These are phyloP conservation scores for Stereocaulon alpinum DNA, from an alignment of 495 filamentous ascomycete genomes.

Conservation along the genomic window DNA sequence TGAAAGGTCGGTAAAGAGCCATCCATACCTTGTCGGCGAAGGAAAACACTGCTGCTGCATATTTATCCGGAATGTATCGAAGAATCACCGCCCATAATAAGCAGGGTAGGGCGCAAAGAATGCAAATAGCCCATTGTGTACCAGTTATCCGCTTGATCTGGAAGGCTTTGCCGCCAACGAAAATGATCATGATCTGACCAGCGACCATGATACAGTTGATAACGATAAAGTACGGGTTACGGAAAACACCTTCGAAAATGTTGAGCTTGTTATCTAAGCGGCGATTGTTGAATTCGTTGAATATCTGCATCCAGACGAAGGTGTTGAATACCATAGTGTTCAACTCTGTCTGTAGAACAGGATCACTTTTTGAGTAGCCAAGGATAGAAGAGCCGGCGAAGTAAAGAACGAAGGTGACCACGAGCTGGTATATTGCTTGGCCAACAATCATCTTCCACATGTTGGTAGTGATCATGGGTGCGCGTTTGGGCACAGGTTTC, in stretches of 20 bases:
- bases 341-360: constrained; percentile 38
- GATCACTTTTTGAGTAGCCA: constrained; percentile 34
- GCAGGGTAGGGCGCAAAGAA: constrained; percentile 60
- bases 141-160: constrained; percentile 56
- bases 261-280: constrained; percentile 83
- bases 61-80: constrained; percentile 53
- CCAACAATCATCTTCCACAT: constrained; percentile 98
- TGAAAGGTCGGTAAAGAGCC: constrained; percentile 13
- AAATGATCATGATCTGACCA: constrained; percentile 72
- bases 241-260: constrained; percentile 70
- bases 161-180: constrained; percentile 64
- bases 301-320: constrained; percentile 95
- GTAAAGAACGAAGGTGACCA: constrained; percentile 67
- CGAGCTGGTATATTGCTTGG: constrained; percentile 73
- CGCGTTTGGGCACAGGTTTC: constrained; percentile 70
- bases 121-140: constrained; percentile 65
- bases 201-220: constrained; percentile 74
- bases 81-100: constrained; percentile 65
- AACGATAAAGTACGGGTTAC: constrained; percentile 73
- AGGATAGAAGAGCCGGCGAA: constrained; percentile 58
- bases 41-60: constrained; percentile 36
- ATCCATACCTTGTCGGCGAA: constrained; percentile 19
- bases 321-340: constrained; percentile 82
- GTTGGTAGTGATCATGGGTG: constrained; percentile 65
- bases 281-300: constrained; percentile 91